Percentiles rank a stretch among this genome's conserved stretches.
phyloP scores from a whole-genome alignment of 2,329 filamentous ascomycete genomes.

The Apiospora kogelbergensis region DNA sequence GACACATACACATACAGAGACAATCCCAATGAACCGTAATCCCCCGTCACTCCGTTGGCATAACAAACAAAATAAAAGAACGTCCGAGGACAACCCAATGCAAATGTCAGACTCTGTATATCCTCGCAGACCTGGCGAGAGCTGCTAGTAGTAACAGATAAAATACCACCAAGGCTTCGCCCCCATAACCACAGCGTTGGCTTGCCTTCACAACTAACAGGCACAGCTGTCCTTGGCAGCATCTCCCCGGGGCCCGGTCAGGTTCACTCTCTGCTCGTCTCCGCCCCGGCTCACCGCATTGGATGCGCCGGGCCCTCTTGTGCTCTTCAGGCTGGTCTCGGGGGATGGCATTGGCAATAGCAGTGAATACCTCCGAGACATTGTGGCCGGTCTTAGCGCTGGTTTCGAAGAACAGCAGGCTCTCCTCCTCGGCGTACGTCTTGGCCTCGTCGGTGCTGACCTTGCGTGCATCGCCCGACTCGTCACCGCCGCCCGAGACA shows the following conservation, averaged over 20 bases:
- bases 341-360: conserved; percentile 98
- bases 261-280: conserved; percentile 77
- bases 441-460: conserved; percentile 89
- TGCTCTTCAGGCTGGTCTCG: conserved; percentile 91
- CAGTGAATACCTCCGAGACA: conserved; percentile 94
- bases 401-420: conserved; percentile 94
- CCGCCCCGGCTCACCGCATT: conserved; percentile 58
- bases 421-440: conserved; percentile 91
- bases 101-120: conserved; percentile 1
- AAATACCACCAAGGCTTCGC: background rate
- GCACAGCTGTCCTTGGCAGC: conserved; percentile 90
- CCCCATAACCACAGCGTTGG: background rate
- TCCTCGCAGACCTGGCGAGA: background rate
- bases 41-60: background rate
- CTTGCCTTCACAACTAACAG: conserved; percentile 56
- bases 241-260: conserved; percentile 67
- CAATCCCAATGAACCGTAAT: conserved; percentile 5
- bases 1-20: background rate
- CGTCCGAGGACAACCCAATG: background rate
- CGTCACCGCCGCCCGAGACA: conserved; percentile 49
- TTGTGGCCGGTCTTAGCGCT: conserved; percentile 95
- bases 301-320: conserved; percentile 67
- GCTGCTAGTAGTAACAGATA: background rate
- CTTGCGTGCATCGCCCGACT: conserved; percentile 77
- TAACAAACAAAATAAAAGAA: background rate